A percentile compares a stretch with the other conserved stretches of the same genome.
Evolutionary conservation across 345 rosid species (phyloP).

Genomic region (Chamaenerion angustifolium): DNA sequence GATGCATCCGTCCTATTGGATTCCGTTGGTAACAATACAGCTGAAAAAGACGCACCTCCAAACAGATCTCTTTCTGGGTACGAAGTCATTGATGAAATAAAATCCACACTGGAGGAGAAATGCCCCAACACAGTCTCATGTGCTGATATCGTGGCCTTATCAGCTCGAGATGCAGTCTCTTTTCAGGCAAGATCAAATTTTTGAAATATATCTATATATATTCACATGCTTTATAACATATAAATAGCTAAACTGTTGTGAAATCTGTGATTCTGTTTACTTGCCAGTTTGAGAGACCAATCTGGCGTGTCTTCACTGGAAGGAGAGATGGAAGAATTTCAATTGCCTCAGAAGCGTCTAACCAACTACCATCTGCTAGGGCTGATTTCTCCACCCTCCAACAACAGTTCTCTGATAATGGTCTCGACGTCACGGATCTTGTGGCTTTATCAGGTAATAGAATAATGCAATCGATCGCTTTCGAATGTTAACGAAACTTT

Average conservation of each 20-base stretch:
- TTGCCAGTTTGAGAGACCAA: background rate
- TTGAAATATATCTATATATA: background rate
- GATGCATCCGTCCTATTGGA: slow-evolving; percentile 9
- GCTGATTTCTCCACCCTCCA: slow-evolving; percentile 5
- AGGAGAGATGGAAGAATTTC: slow-evolving; percentile 10
- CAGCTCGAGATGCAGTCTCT: slow-evolving; percentile 5
- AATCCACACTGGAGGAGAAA: background rate
- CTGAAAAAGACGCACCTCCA: slow-evolving; percentile 7
- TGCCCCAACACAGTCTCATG: slow-evolving; percentile 5
- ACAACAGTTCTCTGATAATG: slow-evolving; percentile 1
- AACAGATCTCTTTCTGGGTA: background rate
- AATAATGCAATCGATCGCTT: too few relatives aligned
- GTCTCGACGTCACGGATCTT: slow-evolving; percentile 4
- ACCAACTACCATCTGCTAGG: slow-evolving; percentile 1
- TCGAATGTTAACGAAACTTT: too few relatives aligned
- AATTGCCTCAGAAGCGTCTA: slow-evolving; percentile 1
- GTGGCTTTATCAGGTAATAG: slow-evolving; percentile 7
- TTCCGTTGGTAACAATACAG: background rate
- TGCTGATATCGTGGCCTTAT: slow-evolving; percentile 2
- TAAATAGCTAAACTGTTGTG: too few relatives aligned
- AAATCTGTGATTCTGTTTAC: too few relatives aligned
- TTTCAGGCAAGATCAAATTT: background rate
- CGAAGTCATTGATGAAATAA: slow-evolving; percentile 8
- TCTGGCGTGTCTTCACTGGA: slow-evolving; percentile 5
- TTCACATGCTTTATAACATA: background rate